Base-by-base conservation (phyloP, 495 filamentous ascomycete species). In the Lindgomyces ingoldianus region DNA sequence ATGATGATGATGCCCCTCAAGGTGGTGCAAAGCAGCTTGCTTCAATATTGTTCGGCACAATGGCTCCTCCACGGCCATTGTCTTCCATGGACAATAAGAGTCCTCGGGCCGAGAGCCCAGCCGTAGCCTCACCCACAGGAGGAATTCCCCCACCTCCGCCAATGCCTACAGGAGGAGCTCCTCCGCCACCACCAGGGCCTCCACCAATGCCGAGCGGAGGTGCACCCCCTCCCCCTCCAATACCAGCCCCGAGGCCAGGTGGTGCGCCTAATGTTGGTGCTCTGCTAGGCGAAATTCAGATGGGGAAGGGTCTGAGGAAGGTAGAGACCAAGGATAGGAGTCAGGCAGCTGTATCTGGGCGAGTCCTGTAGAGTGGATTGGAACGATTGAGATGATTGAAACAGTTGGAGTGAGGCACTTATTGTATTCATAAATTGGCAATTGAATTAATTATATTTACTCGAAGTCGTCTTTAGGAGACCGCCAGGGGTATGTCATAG, bases 1-100 rank as follows among this genome's bases (percentile, higher is more conserved):
- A 89, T 46, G 84, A 87, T 18, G 89, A 91, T 39, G 79, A 79
- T 55, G 87, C 89, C 24, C 86, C 86, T 12, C 85, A 89, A 11
- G 87, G 84, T 48, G 90, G 89, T 27, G 93, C 94, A 47, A 93
- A 93, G 64, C 89, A 95, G 61, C 86, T 98, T 33, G 94, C 94
- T 18, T 92, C 89, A 36, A 94, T 78, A 62, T 84, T 98, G 29
- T 98, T 98, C 75, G 93, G 94, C 58, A 96, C 93, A 52, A 98
- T 98, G 94, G 94, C 83, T 10, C 94, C 94, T 44, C 94, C 94
- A 21, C 86, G 93, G 53, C 91, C 95, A 33, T 74, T 96, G 25
- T 93, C 90, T 50, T 89, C 90, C 9, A 85, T 88, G 77, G 91
- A 90, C 53, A 85, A 90, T 50, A 87, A 88, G 68, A 69, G 71